Conservation (phyloP, 495 filamentous ascomycete species). For the Baudoinia panamericana region DNA sequence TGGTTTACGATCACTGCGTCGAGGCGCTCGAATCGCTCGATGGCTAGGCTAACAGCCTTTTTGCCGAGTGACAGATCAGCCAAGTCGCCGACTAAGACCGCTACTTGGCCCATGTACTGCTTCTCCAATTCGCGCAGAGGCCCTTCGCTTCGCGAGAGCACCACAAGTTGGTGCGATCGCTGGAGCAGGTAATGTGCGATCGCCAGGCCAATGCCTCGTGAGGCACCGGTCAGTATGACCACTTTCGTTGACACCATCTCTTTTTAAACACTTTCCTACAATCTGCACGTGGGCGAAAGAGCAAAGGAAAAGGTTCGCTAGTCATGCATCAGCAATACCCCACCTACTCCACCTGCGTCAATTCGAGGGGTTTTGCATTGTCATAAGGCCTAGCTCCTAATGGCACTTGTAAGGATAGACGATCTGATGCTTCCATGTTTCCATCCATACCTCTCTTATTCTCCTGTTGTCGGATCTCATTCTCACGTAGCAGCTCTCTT, state of each 20-base stretch:
- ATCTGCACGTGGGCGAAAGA: not conserved
- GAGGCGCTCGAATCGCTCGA: slow-evolving; percentile 53
- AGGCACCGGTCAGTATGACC: slow-evolving; percentile 51
- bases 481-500: too few species aligned
- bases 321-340: too few species aligned
- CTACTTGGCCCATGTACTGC: slow-evolving; percentile 51
- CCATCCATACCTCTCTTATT: too few species aligned
- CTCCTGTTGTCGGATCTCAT: too few species aligned
- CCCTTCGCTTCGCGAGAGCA: slow-evolving; percentile 51
- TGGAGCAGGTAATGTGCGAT: slow-evolving; percentile 59
- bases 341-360: too few species aligned
- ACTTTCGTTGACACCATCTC: slow-evolving; percentile 37
- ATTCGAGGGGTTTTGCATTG: too few species aligned
- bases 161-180: slow-evolving; percentile 56
- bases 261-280: not conserved
- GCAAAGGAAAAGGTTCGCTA: too few species aligned
- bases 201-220: slow-evolving; percentile 69
- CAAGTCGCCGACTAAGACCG: slow-evolving; percentile 64
- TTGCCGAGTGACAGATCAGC: slow-evolving; percentile 48
- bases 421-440: too few species aligned
- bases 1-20: slow-evolving; percentile 85
- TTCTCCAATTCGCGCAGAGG: slow-evolving; percentile 54
- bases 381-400: too few species aligned
- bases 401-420: too few species aligned
- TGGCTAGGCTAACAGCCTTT: slow-evolving; percentile 48